These are phyloP conservation scores for Actinomortierella ambigua DNA, from an alignment of 371 early-diverging fungal genomes.

Conservation along the genomic window DNA sequence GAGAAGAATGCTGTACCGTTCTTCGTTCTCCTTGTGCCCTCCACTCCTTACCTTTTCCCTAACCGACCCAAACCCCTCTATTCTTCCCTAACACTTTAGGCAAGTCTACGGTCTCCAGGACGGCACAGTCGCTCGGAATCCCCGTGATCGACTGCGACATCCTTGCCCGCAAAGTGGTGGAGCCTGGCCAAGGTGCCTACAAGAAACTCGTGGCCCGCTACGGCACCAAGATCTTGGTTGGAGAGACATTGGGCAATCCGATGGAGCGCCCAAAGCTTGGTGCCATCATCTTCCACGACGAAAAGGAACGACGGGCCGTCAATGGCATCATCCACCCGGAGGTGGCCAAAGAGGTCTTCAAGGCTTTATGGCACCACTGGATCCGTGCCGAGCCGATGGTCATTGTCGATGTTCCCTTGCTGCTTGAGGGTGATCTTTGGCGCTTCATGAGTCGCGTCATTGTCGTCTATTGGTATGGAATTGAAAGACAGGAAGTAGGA, in stretches of 20 bases:
- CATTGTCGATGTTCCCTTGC: slow-evolving; percentile 91
- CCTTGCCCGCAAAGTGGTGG: slow-evolving; percentile 88
- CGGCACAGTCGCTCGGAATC: slow-evolving; percentile 58
- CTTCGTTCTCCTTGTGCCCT: background rate
- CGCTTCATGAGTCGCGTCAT: slow-evolving; percentile 69
- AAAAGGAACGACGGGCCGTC: slow-evolving; percentile 72
- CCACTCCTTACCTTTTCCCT: background rate
- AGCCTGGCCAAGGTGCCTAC: slow-evolving; percentile 77
- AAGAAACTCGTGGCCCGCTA: slow-evolving; percentile 74
- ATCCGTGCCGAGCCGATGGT: slow-evolving; percentile 69
- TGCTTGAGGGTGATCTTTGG: slow-evolving; percentile 86
- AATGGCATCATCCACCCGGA: slow-evolving; percentile 87
- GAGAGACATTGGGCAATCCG: slow-evolving; percentile 51
- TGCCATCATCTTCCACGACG: slow-evolving; percentile 77
- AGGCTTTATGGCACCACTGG: slow-evolving; percentile 71
- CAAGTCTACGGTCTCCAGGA: slow-evolving; percentile 83
- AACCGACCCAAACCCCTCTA: no score
- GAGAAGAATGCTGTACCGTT: background rate
- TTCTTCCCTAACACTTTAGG: no score
- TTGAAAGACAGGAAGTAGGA: no score
- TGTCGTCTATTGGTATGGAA: slow-evolving; percentile 86
- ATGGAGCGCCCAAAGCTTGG: slow-evolving; percentile 84
- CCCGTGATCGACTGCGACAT: slow-evolving; percentile 94
- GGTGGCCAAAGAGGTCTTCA: slow-evolving; percentile 79
- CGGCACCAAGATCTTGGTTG: slow-evolving; percentile 69